Conservation (phyloP, 2,329 filamentous ascomycete genomes). For the Monilinia laxa region DNA sequence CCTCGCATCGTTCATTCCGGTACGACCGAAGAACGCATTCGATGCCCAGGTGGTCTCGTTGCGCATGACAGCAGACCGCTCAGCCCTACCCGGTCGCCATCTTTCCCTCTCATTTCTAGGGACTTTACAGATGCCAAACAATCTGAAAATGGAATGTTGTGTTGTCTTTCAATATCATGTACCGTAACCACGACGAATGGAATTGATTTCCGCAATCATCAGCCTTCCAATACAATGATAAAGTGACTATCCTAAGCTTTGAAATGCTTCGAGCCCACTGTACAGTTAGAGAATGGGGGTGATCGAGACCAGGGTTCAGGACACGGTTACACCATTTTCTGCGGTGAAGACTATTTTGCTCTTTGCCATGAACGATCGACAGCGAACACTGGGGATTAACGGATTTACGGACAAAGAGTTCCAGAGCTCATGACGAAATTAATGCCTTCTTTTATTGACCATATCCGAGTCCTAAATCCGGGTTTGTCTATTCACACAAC, state of each 20-base stretch:
- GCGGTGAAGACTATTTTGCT: conserved; percentile 18
- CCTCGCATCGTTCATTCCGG: conserved; percentile 11
- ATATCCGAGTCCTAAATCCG: conserved; percentile 12
- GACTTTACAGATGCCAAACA: conserved; percentile 18
- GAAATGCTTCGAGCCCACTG: conserved; percentile 10
- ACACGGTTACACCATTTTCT: conserved; percentile 15
- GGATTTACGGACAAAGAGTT: conserved; percentile 11
- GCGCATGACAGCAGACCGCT: conserved; percentile 26
- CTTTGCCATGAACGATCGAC: conserved; percentile 18
- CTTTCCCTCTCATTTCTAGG: conserved; percentile 8
- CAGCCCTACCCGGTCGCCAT: conserved; percentile 33
- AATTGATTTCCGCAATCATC: conserved; percentile 6
- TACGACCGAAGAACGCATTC: conserved; percentile 21
- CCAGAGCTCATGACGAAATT: conserved; percentile 9
- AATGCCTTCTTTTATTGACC: not conserved
- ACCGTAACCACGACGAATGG: conserved; percentile 8
- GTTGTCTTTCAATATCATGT: not conserved
- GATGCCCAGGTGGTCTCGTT: conserved; percentile 13
- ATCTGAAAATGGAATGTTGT: conserved; percentile 11
- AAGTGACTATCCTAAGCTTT: conserved; percentile 8
- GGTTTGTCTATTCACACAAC: not conserved
- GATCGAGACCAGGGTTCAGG: conserved; percentile 11
- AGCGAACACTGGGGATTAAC: not conserved
- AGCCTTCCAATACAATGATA: not conserved
- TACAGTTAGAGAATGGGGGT: conserved; percentile 15